Percentiles rank a stretch among this genome's conserved stretches.
These are phyloP conservation scores for Geotrichum phurueaensis DNA, from an alignment of 1,139 yeast species.

Conservation along the genomic window DNA sequence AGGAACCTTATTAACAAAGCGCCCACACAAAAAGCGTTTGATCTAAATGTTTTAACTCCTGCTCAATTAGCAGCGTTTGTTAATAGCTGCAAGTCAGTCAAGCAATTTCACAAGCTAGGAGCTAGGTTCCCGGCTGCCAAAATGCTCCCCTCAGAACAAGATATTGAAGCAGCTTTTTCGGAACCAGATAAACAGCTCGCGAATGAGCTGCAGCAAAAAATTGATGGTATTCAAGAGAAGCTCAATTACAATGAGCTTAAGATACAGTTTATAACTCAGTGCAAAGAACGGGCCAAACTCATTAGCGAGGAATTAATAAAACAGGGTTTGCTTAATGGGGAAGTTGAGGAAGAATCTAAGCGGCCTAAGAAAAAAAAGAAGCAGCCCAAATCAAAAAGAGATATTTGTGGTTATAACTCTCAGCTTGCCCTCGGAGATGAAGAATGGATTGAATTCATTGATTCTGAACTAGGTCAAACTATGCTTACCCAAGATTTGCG, in stretches of 20 bases:
- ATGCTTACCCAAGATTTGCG: conserved; percentile 2
- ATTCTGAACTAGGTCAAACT: conserved; percentile 6
- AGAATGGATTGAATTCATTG: conserved; percentile 20
- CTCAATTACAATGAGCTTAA: conserved; percentile 18
- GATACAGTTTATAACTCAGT: conserved; percentile 16
- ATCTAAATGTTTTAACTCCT: conserved; percentile 20
- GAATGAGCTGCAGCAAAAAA: conserved; percentile 26
- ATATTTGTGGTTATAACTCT: conserved; percentile 41
- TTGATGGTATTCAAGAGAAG: conserved; percentile 19
- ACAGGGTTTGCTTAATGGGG: conserved; percentile 4
- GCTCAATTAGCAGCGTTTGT: conserved; percentile 34
- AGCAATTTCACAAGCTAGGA: conserved; percentile 35
- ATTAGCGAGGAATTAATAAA: conserved; percentile 16
- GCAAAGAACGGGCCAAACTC: conserved; percentile 18
- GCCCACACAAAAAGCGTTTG: conserved; percentile 12
- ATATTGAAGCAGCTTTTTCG: conserved; percentile 14
- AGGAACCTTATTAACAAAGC: conserved; percentile 22
- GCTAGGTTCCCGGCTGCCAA: conserved; percentile 18
- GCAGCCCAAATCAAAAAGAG: conserved; percentile 28
- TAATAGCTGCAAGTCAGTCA: conserved; percentile 35
- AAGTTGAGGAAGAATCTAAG: background rate
- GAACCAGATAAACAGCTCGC: conserved; percentile 26
- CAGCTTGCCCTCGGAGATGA: conserved; percentile 29
- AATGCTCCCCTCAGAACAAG: conserved; percentile 9
- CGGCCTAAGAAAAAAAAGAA: conserved; percentile 5